Conservation (phyloP, 305 asterid species). For the Fraxinus sp. region DNA sequence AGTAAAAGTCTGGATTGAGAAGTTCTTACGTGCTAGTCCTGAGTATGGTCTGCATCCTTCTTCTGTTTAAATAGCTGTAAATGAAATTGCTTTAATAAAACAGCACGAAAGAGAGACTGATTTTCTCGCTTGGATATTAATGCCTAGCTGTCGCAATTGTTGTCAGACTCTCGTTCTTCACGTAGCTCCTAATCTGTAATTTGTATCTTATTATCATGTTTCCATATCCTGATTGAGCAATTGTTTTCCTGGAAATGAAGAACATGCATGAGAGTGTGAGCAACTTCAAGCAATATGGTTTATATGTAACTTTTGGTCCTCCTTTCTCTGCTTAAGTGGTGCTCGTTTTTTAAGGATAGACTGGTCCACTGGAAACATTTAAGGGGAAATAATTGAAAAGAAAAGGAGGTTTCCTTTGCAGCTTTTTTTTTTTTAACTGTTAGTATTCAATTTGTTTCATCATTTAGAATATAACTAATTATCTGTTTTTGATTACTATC, state of each 20-base stretch:
- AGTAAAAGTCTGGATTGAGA: not conserved
- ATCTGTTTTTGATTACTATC: not conserved
- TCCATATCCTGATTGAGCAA: not conserved
- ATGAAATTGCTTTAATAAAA: conserved; percentile 9
- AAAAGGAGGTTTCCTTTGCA: not conserved
- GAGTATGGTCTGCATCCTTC: conserved; percentile 8
- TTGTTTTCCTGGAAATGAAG: not conserved
- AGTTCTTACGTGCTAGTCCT: not conserved
- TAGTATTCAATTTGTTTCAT: not conserved
- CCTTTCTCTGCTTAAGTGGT: not conserved
- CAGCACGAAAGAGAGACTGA: not conserved
- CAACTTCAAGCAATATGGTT: not conserved
- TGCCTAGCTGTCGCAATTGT: not conserved
- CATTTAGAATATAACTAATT: not conserved
- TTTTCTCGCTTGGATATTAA: not conserved
- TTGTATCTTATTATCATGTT: conserved; percentile 14
- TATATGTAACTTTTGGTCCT: not conserved
- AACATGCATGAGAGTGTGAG: conserved; percentile 5
- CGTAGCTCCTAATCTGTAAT: not conserved
- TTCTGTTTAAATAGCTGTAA: not conserved
- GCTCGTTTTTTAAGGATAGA: not conserved
- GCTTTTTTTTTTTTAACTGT: not conserved
- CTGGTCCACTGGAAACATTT: not conserved
- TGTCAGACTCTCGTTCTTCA: not conserved
- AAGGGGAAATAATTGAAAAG: not conserved